A percentile compares a stretch with the other conserved stretches of the same genome.
Conservation (phyloP, 192 early-diverging fungal genomes). For the Coemansia erecta region DNA sequence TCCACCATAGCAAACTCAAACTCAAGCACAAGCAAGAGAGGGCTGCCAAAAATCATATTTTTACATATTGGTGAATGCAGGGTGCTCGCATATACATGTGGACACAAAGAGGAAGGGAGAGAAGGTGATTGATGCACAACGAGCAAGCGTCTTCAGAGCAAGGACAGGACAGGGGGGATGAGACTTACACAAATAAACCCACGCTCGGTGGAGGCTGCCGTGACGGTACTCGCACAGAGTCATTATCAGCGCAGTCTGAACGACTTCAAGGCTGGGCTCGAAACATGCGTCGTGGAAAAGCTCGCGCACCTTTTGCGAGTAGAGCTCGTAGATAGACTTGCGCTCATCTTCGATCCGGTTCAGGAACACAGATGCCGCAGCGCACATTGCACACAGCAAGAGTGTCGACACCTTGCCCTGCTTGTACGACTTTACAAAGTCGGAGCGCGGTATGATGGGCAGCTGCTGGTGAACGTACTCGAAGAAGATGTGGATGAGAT, state of each 20-base stretch:
- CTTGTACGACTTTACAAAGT: constrained; percentile 24
- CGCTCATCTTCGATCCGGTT: constrained; percentile 53
- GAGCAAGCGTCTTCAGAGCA: not conserved
- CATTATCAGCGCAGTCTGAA: constrained; percentile 54
- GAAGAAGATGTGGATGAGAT: constrained; percentile 40
- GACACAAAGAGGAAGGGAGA: not conserved
- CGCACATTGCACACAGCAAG: constrained; percentile 48
- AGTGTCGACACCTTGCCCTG: constrained; percentile 20
- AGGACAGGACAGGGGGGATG: not conserved
- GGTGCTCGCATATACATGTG: constrained; percentile 1
- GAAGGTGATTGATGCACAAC: not conserved
- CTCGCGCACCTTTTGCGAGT: constrained; percentile 51
- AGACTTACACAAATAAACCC: constrained; percentile 56
- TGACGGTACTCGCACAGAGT: constrained; percentile 54
- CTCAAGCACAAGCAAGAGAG: not conserved
- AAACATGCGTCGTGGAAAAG: constrained; percentile 53
- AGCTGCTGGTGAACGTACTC: constrained; percentile 47
- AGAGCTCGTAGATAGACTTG: constrained; percentile 38
- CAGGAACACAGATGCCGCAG: constrained; percentile 45
- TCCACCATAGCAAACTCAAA: not conserved
- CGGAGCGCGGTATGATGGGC: constrained; percentile 38
- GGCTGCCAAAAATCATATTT: not conserved
- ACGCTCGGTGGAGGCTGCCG: constrained; percentile 46
- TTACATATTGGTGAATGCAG: constrained; percentile 8
- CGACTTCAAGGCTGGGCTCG: constrained; percentile 49